Conservation (phyloP, 345 rosid genomes). For the Nephelium lappaceum region DNA sequence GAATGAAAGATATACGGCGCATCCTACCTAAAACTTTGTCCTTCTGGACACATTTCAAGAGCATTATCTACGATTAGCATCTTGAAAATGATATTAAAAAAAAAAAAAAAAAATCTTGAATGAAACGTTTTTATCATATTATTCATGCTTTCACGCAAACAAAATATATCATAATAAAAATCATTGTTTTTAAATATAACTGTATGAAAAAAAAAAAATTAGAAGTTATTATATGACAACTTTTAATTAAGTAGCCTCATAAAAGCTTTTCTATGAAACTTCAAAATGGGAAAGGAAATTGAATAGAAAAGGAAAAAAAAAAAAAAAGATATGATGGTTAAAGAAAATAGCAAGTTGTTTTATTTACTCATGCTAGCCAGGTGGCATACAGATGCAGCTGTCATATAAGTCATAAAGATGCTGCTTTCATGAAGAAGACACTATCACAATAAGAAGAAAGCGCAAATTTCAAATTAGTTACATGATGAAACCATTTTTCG, state of each 20-base stretch:
- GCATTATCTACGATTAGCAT: not conserved
- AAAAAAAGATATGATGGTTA: not conserved
- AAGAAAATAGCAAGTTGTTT: not conserved
- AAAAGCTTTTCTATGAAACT: not conserved
- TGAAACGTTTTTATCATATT: no score
- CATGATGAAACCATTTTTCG: no score
- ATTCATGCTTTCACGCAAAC: not conserved
- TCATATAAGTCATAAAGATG: not conserved
- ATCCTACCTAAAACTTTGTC: no score
- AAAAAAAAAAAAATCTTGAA: no score
- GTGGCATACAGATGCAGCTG: not conserved
- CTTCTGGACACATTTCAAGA: not conserved
- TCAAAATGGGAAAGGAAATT: not conserved
- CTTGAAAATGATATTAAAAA: no score
- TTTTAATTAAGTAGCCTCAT: not conserved
- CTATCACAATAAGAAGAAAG: not conserved
- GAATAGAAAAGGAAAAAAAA: not conserved
- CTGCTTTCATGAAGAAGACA: not conserved
- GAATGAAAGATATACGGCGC: not conserved
- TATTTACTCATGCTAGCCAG: not conserved
- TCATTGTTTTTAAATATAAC: no score
- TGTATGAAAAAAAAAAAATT: not conserved
- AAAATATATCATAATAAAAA: no score
- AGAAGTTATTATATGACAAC: no score
- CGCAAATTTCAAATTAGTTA: no score